These are phyloP conservation scores for Plenodomus lindquistii DNA, from an alignment of 2,329 filamentous ascomycete genomes.

Conservation along the genomic window DNA sequence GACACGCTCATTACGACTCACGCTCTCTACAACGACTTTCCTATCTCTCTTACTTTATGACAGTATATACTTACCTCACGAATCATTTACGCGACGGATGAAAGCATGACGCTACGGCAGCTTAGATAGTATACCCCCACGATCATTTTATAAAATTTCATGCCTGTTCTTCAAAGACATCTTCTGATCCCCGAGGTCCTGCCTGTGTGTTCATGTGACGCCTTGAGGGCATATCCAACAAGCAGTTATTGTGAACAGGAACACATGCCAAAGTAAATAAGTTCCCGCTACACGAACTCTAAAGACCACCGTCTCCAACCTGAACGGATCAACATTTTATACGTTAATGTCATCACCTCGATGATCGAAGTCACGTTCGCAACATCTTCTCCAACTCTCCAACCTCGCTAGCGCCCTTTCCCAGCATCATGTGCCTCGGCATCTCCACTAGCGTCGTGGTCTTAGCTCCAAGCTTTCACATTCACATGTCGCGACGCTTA, in stretches of 20 bases:
- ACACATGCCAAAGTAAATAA: too few relatives aligned
- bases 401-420: background rate
- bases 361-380: too few relatives aligned
- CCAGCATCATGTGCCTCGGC: conserved; percentile 15
- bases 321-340: too few relatives aligned
- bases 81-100: conserved; percentile 3
- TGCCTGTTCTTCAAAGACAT: conserved; percentile 1
- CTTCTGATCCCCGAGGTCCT: background rate
- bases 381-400: background rate
- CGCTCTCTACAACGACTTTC: background rate
- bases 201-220: too few relatives aligned
- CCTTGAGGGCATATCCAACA: too few relatives aligned
- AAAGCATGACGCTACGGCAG: conserved; percentile 24
- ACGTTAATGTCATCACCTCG: too few relatives aligned
- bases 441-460: conserved; percentile 8
- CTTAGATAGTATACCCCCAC: conserved; percentile 14
- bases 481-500: conserved; percentile 15
- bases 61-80: conserved; percentile 2
- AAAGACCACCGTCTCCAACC: too few relatives aligned
- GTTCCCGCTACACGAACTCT: too few relatives aligned
- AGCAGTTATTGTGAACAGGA: too few relatives aligned
- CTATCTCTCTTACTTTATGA: background rate
- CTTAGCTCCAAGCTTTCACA: background rate
- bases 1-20: background rate
- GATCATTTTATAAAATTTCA: conserved; percentile 28